phyloP scores from a whole-genome alignment of 495 filamentous ascomycete species.

The Elasticomyces elasticus region DNA sequence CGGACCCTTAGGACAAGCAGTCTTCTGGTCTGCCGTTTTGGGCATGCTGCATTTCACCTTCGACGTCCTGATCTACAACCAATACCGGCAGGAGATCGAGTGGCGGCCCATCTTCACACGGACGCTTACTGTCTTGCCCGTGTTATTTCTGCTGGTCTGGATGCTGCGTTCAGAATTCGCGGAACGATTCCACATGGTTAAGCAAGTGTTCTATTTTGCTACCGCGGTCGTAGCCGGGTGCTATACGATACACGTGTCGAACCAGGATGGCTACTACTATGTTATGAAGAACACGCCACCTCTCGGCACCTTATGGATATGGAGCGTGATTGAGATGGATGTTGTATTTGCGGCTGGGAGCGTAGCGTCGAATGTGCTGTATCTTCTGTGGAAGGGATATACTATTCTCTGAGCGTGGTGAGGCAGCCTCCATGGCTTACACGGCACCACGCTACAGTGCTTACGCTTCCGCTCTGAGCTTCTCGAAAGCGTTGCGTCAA shows the following conservation, averaged over 20 bases:
- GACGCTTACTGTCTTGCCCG: constrained; percentile 41
- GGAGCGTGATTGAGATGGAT: constrained; percentile 83
- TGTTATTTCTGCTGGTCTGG: constrained; percentile 53
- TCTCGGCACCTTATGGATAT: constrained; percentile 86
- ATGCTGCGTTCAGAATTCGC: constrained; percentile 40
- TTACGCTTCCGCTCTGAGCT: no score
- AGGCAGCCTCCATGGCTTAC: neutral
- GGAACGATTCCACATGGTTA: constrained; percentile 28
- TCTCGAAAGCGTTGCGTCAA: no score
- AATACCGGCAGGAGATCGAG: constrained; percentile 65
- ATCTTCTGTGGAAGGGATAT: constrained; percentile 67
- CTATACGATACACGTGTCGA: constrained; percentile 72
- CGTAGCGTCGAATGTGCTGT: constrained; percentile 49
- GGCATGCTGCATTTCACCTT: constrained; percentile 78
- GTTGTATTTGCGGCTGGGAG: constrained; percentile 55
- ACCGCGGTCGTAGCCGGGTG: constrained; percentile 50
- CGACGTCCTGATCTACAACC: constrained; percentile 81
- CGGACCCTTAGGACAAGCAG: constrained; percentile 48
- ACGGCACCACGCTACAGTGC: neutral
- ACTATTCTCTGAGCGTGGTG: constrained; percentile 25
- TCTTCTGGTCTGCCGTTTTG: constrained; percentile 63
- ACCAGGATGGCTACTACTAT: constrained; percentile 66
- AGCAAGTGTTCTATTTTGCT: constrained; percentile 52
- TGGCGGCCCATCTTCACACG: constrained; percentile 47
- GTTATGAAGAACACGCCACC: constrained; percentile 89